Percentiles rank a stretch among this genome's conserved stretches.
Conservation (phyloP, 768 basidiomycete genomes). For the Favolaschia claudopus region DNA sequence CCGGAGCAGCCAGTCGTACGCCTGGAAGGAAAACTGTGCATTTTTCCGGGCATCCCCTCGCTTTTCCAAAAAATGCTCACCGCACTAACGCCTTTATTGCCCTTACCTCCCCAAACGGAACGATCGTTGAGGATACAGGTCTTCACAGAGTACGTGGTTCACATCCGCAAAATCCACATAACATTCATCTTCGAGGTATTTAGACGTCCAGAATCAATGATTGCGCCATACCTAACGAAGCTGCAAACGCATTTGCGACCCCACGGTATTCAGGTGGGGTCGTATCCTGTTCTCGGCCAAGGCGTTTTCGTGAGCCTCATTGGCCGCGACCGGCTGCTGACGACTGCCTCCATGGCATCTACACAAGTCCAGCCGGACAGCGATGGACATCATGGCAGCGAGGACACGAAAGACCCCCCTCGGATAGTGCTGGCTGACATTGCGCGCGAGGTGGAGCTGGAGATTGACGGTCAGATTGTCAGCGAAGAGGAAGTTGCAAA, state of each 20-base stretch:
- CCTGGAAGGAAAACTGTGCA: constrained; percentile 84
- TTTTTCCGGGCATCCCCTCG: constrained; percentile 90
- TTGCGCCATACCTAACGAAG: constrained; percentile 82
- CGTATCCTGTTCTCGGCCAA: constrained; percentile 69
- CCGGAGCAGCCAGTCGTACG: constrained; percentile 79
- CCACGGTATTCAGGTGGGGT: constrained; percentile 84
- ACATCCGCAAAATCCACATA: neutral
- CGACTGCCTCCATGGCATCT: neutral
- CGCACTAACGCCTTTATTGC: constrained; percentile 74
- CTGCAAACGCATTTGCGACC: constrained; percentile 76
- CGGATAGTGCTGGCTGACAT: constrained; percentile 58
- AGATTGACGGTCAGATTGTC: constrained; percentile 63
- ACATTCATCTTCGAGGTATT: neutral
- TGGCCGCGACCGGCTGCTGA: constrained; percentile 45
- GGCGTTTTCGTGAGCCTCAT: constrained; percentile 81
- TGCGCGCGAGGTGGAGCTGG: constrained; percentile 68
- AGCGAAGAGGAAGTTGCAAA: constrained; percentile 71
- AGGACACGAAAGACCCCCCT: constrained; percentile 55
- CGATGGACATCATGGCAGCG: constrained; percentile 32
- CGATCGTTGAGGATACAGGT: constrained; percentile 84
- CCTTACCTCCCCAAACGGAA: constrained; percentile 76
- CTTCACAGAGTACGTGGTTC: constrained; percentile 72
- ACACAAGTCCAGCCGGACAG: constrained; percentile 13
- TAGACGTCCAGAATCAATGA: constrained; percentile 80
- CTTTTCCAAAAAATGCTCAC: constrained; percentile 86